Evolutionary conservation across 345 rosid genomes (phyloP), one percentile per base, ranked within the genome.

Genomic region (Cardamine resedifolia): DNA sequence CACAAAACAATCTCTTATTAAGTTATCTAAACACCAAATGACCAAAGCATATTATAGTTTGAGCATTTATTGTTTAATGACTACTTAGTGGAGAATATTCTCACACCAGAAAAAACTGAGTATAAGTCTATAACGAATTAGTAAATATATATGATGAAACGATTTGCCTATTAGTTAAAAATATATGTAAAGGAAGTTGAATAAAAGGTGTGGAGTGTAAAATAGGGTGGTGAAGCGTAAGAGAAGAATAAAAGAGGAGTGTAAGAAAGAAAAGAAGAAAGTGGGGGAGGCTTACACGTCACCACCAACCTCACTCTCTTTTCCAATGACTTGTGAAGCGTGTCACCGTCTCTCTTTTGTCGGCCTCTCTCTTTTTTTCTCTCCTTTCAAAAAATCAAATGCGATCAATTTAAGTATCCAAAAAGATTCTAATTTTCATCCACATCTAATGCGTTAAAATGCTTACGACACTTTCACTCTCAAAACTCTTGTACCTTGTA

Each of bases 311-410:
- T 70, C 16, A 19, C 43, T 61, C 43, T 19, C 68, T 51, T 61
- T 71, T 39, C 55, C 69, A 71, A 62, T 63, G 69, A 51, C 69
- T 71, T 62, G 34, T 71, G 61, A 71, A 36, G 24, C 61, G 53
- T 60, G 66, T 16, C 5, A 34, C 36, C 49, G 16, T 44, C 16
- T 41, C 51, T 21, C 44, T 56, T 43, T 68, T 55, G 16, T 30
- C 44, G 21, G 26, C 9, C 28, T 2, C 3, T 38, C 36, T 33
- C 10, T 26, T 16, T 38, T 14, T 19, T 15, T 47, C 21, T 5
- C 18, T 34, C 20, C 0, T 19, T n/a, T n/a, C n/a, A n/a, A n/a
- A 21, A 58, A 5, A 31, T 57, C 12, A 31, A 30, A 30, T 28
- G 21, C 38, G 6, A 30, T 57, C 21, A 1, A 19, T 57, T 23